Percentiles rank a stretch among this genome's conserved stretches.
Conservation (phyloP, 345 rosid genomes). For the Brassica incana region DNA sequence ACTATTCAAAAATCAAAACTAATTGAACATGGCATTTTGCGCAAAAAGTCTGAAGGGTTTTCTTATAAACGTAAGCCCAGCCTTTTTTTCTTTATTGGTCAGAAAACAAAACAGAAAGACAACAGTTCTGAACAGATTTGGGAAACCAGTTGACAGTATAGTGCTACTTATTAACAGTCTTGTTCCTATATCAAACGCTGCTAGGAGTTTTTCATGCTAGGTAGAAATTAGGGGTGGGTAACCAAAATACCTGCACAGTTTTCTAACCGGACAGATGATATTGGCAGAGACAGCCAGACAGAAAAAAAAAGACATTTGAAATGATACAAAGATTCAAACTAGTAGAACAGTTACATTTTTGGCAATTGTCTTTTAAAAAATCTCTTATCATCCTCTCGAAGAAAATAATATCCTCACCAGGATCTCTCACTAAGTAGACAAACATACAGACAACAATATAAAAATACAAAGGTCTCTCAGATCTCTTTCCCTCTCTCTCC, state of each 20-base stretch:
- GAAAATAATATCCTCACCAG: slow-evolving; percentile 20
- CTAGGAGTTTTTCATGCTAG: too few relatives aligned
- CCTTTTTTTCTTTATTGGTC: neutral
- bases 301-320: neutral
- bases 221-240: too few relatives aligned
- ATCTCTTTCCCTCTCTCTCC: slow-evolving; percentile 5
- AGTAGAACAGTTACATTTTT: slow-evolving; percentile 27
- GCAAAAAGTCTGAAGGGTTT: neutral
- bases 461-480: slow-evolving; percentile 12
- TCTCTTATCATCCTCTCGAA: slow-evolving; percentile 8
- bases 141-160: neutral
- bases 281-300: neutral
- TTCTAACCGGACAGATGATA: neutral
- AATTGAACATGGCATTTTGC: neutral
- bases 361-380: neutral
- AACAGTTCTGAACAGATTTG: neutral
- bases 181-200: neutral
- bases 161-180: neutral
- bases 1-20: neutral
- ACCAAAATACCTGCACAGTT: neutral
- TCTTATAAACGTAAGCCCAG: too few relatives aligned
- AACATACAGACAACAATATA: slow-evolving; percentile 26
- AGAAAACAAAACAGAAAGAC: neutral
- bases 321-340: neutral
- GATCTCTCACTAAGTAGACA: slow-evolving; percentile 21